These are phyloP conservation scores for Fonsecaea pugnacius DNA, from an alignment of 2,329 filamentous ascomycete species.

Conservation along the genomic window DNA sequence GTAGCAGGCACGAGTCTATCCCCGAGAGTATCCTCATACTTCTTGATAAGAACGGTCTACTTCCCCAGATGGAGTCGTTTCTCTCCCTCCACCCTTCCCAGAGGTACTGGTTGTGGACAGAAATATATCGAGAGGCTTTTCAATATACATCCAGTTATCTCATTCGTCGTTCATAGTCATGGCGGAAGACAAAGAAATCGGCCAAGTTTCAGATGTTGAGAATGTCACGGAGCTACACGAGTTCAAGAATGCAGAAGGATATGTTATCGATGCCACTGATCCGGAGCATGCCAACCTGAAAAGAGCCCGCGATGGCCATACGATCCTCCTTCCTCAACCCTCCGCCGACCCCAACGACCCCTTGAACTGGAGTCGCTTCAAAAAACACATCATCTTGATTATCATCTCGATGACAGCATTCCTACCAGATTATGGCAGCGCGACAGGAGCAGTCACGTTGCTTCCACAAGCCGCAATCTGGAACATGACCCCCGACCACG, in stretches of 20 bases:
- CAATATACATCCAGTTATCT: background rate
- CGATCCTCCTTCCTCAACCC: conserved; percentile 47
- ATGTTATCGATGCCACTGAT: conserved; percentile 42
- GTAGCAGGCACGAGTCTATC: background rate
- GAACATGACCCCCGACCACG: conserved; percentile 45
- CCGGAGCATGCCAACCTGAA: conserved; percentile 40
- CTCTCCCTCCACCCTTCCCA: background rate
- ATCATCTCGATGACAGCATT: conserved; percentile 47
- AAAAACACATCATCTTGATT: conserved; percentile 45
- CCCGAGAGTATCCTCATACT: background rate
- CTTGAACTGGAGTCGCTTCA: conserved; percentile 45
- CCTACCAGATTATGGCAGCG: conserved; percentile 50
- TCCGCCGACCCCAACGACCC: conserved; percentile 47
- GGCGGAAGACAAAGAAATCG: conserved; percentile 31
- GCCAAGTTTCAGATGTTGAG: conserved; percentile 20
- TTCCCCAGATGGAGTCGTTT: conserved; percentile 6
- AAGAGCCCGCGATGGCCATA: conserved; percentile 48
- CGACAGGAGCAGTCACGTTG: conserved; percentile 48
- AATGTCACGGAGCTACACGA: conserved; percentile 32
- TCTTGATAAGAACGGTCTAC: conserved; percentile 4
- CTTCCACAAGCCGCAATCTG: conserved; percentile 47
- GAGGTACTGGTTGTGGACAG: background rate
- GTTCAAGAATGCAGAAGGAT: conserved; percentile 40
- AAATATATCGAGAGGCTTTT: background rate
- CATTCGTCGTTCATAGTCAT: conserved; percentile 12